A percentile compares a stretch with the other conserved stretches of the same genome.
Evolutionary conservation across 2,329 filamentous ascomycete species (phyloP).

Genomic region (Alternaria sp.): DNA sequence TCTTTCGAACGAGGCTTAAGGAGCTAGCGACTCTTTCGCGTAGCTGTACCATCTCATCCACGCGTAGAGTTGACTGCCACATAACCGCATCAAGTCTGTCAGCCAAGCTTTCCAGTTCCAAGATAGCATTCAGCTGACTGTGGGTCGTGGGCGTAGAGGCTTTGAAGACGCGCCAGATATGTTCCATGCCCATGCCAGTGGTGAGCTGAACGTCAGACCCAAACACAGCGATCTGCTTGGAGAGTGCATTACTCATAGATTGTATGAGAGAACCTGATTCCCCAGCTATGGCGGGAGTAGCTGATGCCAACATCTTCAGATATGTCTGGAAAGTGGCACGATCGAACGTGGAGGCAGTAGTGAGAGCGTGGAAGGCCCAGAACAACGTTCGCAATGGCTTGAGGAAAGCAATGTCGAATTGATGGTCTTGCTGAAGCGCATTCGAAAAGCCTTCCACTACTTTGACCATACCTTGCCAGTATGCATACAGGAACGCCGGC

Average conservation of each 20-base stretch:
- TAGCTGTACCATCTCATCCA: slow-evolving; percentile 49
- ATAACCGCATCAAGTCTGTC: slow-evolving; percentile 56
- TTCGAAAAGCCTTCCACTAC: slow-evolving; percentile 27
- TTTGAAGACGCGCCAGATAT: slow-evolving; percentile 76
- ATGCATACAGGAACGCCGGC: slow-evolving; percentile 40
- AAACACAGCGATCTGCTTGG: slow-evolving; percentile 59
- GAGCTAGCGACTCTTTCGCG: slow-evolving; percentile 47
- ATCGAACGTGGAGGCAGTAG: slow-evolving; percentile 56
- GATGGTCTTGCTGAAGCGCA: slow-evolving; percentile 15
- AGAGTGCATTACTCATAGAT: slow-evolving; percentile 36
- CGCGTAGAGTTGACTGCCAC: slow-evolving; percentile 45
- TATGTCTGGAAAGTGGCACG: slow-evolving; percentile 65
- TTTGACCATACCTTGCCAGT: slow-evolving; percentile 32
- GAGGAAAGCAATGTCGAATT: slow-evolving; percentile 26
- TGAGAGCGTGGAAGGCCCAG: slow-evolving; percentile 59
- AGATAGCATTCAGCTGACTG: slow-evolving; percentile 49
- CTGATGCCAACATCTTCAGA: slow-evolving; percentile 50
- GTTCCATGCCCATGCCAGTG: slow-evolving; percentile 82
- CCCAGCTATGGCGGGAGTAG: slow-evolving; percentile 14
- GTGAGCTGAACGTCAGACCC: slow-evolving; percentile 74
- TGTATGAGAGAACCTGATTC: slow-evolving; percentile 28
- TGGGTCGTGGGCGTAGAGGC: slow-evolving; percentile 62
- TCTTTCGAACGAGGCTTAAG: slow-evolving; percentile 40
- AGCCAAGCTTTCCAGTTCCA: slow-evolving; percentile 57
- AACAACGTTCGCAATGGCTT: slow-evolving; percentile 53